These are phyloP conservation scores for Blakeslea trispora DNA, from an alignment of 371 early-diverging fungal genomes.

Conservation along the genomic window DNA sequence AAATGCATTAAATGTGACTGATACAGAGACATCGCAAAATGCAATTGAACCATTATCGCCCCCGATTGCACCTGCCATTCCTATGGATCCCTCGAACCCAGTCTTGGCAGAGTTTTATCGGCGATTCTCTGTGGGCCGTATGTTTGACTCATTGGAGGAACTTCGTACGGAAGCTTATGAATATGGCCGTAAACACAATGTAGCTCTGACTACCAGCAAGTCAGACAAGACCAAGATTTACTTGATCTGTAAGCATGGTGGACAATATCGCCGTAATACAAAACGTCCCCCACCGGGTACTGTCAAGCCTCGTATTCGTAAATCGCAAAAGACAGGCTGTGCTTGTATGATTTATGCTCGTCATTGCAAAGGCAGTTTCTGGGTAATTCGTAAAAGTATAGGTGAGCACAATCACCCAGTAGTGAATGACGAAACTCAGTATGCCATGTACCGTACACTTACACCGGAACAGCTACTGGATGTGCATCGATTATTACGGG, in stretches of 20 bases:
- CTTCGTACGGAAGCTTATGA: constrained; percentile 21
- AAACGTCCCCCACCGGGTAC: constrained; percentile 4
- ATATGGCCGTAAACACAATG: constrained; percentile 24
- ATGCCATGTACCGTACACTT: constrained; percentile 24
- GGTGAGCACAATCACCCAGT: constrained; percentile 27
- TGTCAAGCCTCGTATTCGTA: constrained; percentile 11
- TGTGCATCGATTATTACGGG: constrained; percentile 15
- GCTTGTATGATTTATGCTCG: constrained; percentile 28
- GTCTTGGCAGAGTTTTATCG: constrained; percentile 21
- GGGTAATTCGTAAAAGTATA: constrained; percentile 25
- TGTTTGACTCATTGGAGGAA: constrained; percentile 11
- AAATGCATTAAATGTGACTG: no score
- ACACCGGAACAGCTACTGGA: constrained; percentile 16
- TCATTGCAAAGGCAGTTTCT: constrained; percentile 11
- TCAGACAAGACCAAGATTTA: constrained; percentile 28
- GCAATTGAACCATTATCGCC: no score
- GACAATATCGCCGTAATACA: constrained; percentile 19
- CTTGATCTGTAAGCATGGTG: constrained; percentile 31
- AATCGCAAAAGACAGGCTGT: constrained; percentile 28
- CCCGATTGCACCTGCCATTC: neutral
- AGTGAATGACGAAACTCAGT: constrained; percentile 14
- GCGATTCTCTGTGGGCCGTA: constrained; percentile 11
- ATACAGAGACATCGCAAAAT: no score
- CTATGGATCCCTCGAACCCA: constrained; percentile 6
- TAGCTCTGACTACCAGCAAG: constrained; percentile 24